Evolutionary conservation across 805 yeast species (phyloP).

Genomic region (Kodamaea restingae): DNA sequence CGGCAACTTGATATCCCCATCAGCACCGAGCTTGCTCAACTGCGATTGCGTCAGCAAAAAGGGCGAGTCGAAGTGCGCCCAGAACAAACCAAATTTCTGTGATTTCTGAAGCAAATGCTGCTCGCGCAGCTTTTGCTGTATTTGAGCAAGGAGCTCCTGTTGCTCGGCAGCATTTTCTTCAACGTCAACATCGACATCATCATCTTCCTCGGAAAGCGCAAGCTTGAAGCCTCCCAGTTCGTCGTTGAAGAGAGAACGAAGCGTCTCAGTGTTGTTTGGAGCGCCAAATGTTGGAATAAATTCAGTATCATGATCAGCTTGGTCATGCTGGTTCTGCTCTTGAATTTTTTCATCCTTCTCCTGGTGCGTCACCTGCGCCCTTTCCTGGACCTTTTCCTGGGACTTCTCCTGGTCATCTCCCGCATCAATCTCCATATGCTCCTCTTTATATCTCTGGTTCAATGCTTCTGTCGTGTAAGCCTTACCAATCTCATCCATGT

Average conservation of each 20-base stretch:
- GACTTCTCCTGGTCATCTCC: constrained; percentile 6
- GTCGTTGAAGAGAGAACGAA: constrained; percentile 55
- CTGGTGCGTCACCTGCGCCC: neutral
- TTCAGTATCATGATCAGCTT: constrained; percentile 28
- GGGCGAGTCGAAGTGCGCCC: constrained; percentile 81
- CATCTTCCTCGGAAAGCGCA: constrained; percentile 40
- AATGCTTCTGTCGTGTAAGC: constrained; percentile 28
- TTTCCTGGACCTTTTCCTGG: constrained; percentile 9
- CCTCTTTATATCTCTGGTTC: constrained; percentile 22
- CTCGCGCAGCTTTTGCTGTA: constrained; percentile 30
- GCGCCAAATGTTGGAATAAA: constrained; percentile 54
- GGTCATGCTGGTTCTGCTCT: no score
- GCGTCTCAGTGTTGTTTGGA: constrained; percentile 51
- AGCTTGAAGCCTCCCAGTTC: constrained; percentile 32
- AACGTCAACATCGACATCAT: constrained; percentile 44
- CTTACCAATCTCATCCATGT: constrained; percentile 25
- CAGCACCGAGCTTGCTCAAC: constrained; percentile 51
- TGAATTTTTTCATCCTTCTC: constrained; percentile 1
- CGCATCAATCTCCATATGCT: constrained; percentile 17
- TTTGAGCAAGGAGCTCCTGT: constrained; percentile 27
- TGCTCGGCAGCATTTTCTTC: constrained; percentile 18
- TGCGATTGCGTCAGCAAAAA: constrained; percentile 84
- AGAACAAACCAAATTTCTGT: constrained; percentile 55
- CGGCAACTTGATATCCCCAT: constrained; percentile 30
- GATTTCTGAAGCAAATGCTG: constrained; percentile 19